Evolutionary conservation across 2,329 filamentous ascomycete genomes (phyloP).

Genomic region (Thelonectria rubi): DNA sequence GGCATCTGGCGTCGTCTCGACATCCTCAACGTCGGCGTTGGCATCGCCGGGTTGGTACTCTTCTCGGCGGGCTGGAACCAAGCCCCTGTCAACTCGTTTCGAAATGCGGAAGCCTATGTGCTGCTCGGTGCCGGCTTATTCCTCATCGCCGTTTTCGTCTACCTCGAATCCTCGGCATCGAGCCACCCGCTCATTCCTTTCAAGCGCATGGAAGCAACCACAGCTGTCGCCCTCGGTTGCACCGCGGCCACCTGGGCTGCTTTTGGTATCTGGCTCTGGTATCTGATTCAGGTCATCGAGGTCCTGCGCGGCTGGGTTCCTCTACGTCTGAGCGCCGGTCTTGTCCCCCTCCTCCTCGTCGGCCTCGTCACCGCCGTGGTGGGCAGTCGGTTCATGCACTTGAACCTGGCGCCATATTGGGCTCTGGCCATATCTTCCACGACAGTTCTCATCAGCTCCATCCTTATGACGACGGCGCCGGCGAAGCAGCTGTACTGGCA

Average conservation of each 20-base stretch:
- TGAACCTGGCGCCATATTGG: conserved; percentile 30
- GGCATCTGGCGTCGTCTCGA: conserved; percentile 40
- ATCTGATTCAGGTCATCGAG: conserved; percentile 38
- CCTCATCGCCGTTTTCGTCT: conserved; percentile 25
- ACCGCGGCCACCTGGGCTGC: conserved; percentile 32
- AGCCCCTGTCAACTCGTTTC: conserved; percentile 32
- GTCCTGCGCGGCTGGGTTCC: conserved; percentile 36
- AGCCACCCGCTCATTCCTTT: conserved; percentile 38
- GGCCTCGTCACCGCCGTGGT: conserved; percentile 31
- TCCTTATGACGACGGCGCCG: conserved; percentile 38
- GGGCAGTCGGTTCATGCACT: conserved; percentile 31
- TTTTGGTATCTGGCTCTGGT: conserved; percentile 42
- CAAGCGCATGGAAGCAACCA: conserved; percentile 31
- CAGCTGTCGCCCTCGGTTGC: conserved; percentile 33
- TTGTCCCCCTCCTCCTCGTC: conserved; percentile 36
- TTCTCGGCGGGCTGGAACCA: conserved; percentile 42
- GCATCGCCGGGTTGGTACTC: conserved; percentile 30
- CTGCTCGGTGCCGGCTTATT: conserved; percentile 32
- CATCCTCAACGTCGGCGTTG: conserved; percentile 25
- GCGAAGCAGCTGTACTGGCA: conserved; percentile 39
- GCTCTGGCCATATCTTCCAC: conserved; percentile 32
- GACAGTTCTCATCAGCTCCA: conserved; percentile 33
- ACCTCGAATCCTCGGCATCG: conserved; percentile 31
- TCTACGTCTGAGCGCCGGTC: conserved; percentile 33
- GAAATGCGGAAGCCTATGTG: conserved; percentile 29